These are phyloP conservation scores for apple (Malus domestica) DNA, from an alignment of 306 rosid genomes.

Conservation along the genomic window ASM211411v1 NC_041804.1:5831001-5831500, in stretches of 20 bases:
- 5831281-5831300: constrained; percentile 22
- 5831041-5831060: constrained; percentile 61
- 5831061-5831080: constrained; percentile 42
- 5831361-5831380: constrained; percentile 71
- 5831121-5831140: constrained; percentile 93
- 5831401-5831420: constrained; percentile 41
- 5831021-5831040: constrained; percentile 92
- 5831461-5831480: constrained; percentile 58
- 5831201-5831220: constrained; percentile 65
- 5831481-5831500: constrained; percentile 72
- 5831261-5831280: constrained; percentile 64
- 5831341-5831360: constrained; percentile 28
- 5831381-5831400: constrained; percentile 81
- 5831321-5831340: constrained; percentile 57
- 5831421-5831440: constrained; percentile 20
- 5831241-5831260: constrained; percentile 16
- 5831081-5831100: constrained; percentile 66
- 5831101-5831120: constrained; percentile 89
- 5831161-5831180: constrained; percentile 65
- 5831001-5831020: constrained; percentile 95
- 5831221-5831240: constrained; percentile 5
- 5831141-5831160: constrained; percentile 91
- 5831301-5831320: constrained; percentile 25
- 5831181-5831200: constrained; percentile 97
- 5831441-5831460: constrained; percentile 20